phyloP scores from a whole-genome alignment of 1,284 basidiomycete genomes.

The Puccinia hordei region DNA sequence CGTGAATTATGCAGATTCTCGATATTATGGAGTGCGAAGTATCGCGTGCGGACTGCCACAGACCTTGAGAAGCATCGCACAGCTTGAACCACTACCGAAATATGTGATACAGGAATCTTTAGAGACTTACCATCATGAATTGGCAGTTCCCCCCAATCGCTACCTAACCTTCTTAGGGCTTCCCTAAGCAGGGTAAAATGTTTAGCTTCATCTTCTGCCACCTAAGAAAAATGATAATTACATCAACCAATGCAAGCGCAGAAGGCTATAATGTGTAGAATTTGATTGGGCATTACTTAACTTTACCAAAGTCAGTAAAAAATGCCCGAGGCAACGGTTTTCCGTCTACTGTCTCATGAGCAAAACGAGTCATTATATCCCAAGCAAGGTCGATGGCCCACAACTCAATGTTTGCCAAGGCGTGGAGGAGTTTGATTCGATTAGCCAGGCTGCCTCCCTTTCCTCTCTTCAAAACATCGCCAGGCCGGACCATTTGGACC shows the following conservation, averaged over 20 bases:
- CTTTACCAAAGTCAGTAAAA: constrained; percentile 49
- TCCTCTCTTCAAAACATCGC: constrained; percentile 56
- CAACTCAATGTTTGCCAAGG: constrained; percentile 59
- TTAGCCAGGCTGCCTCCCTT: constrained; percentile 57
- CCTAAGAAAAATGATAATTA: constrained; percentile 2
- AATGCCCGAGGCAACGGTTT: constrained; percentile 29
- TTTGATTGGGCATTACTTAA: background rate
- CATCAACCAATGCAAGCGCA: background rate
- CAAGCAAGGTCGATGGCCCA: constrained; percentile 60
- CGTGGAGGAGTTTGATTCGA: constrained; percentile 59
- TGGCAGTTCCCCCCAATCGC: constrained; percentile 58
- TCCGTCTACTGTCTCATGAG: constrained; percentile 11
- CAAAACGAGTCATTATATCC: constrained; percentile 53
- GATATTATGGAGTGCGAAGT: constrained; percentile 57
- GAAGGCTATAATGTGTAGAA: background rate
- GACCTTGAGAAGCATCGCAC: constrained; percentile 17
- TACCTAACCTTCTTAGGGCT: constrained; percentile 57
- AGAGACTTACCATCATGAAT: constrained; percentile 56
- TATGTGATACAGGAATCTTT: too few relatives aligned
- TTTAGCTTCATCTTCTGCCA: constrained; percentile 55
- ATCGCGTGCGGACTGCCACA: constrained; percentile 59
- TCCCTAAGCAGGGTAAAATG: constrained; percentile 58
- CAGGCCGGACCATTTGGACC: constrained; percentile 56
- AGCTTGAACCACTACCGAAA: background rate
- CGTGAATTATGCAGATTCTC: constrained; percentile 58